Evolutionary conservation across 148 eudicot species (phyloP), one percentile per base, ranked within the genome.

Genomic region (Salicornia ramosissima): DNA sequence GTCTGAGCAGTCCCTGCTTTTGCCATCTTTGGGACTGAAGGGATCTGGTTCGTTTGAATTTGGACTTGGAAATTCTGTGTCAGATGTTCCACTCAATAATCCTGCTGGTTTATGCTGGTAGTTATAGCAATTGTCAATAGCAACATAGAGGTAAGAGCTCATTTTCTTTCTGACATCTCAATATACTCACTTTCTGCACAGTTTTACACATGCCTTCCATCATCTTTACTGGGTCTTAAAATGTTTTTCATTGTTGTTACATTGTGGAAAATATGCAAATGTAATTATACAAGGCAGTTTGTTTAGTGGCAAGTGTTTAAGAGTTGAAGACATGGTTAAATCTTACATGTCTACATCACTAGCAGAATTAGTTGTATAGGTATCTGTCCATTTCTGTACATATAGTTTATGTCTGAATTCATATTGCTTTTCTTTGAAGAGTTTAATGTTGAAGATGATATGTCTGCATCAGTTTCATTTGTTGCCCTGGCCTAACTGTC

Each of bases 71-170:
- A 86, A 77, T 83, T 83, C 84, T 70, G 76, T 81, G 67, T 80
- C 89, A 39, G 91, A 93, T 65, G 83, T 79, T 67, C 64, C 86
- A 34, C 86, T 86, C 64, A 88, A 80, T 67, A 85, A 85, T 75
- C 80, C 90, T 54, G 87, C 83, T 68, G 85, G 81, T 71, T 74
- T 93, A 81, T 86, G 89, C 85, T 79, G 98, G 93, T 75, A 86
- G 90, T 74, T 86, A 83, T 73, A 82, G 77, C 67, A 82, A 84
- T 80, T 75, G 81, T 89, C 84, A 89, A 80, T 73, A 74, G 71
- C 74, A 89, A 78, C 80, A 78, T 82, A 85, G 90, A 86, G 97
- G 96, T 89, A 75, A 70, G 64, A 31, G 5, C 47, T 36, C 19
- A 8, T 70, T 70, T 57, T 40, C 65, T 70, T 64, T 58, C 24